phyloP scores from a whole-genome alignment of 2,329 filamentous ascomycete genomes.

The Endocalyx cinctus region DNA sequence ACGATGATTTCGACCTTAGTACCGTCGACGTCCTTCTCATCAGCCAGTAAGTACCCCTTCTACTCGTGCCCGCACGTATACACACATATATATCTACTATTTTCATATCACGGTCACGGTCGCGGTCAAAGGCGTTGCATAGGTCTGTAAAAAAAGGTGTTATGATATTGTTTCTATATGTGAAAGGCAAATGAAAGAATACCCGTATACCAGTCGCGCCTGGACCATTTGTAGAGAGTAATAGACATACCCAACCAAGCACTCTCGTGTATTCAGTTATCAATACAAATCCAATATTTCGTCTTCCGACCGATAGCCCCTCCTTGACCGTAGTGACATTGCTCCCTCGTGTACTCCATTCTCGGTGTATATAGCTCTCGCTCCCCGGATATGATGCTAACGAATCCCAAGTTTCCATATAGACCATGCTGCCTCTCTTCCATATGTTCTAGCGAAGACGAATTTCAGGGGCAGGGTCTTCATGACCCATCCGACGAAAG shows the following conservation, averaged over 20 bases:
- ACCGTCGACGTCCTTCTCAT: constrained; percentile 96
- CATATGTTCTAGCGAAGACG: constrained; percentile 95
- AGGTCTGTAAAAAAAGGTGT: too few relatives aligned
- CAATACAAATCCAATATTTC: constrained; percentile 36
- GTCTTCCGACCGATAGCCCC: constrained; percentile 21
- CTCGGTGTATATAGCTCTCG: constrained; percentile 1
- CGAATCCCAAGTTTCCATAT: constrained; percentile 77
- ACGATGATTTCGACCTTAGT: constrained; percentile 96
- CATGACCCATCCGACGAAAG: constrained; percentile 99
- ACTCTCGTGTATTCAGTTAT: constrained; percentile 32
- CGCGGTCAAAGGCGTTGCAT: constrained; percentile 18
- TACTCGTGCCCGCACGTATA: too few relatives aligned
- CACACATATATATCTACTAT: too few relatives aligned
- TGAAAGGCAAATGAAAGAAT: too few relatives aligned
- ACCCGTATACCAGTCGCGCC: too few relatives aligned
- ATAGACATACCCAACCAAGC: too few relatives aligned
- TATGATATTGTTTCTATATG: too few relatives aligned
- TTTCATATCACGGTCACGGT: too few relatives aligned
- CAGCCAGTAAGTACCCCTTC: constrained; percentile 81
- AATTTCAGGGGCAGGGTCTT: constrained; percentile 96
- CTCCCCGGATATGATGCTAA: constrained; percentile 8
- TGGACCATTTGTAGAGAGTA: too few relatives aligned
- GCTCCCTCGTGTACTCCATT: constrained; percentile 2
- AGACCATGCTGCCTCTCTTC: constrained; percentile 96
- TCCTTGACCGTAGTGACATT: constrained; percentile 20